A percentile compares a stretch with the other conserved stretches of the same genome.
Conservation (phyloP, 345 rosid species). For the Psidium friedrichsthalianum region DNA sequence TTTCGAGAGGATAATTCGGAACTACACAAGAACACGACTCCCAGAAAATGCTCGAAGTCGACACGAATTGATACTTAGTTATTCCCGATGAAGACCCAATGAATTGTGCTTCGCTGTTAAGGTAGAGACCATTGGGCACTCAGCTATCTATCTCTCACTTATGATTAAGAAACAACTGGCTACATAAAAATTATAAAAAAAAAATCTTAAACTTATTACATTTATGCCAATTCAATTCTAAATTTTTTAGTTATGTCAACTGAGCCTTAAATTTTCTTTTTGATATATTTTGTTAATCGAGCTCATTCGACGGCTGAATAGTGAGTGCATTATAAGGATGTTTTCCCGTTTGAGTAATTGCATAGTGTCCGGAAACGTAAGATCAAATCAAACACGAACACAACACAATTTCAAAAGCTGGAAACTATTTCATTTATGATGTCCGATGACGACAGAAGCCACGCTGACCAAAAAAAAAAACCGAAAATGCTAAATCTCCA, state of each 20-base stretch:
- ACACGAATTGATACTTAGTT: neutral
- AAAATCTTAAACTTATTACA: too few species aligned
- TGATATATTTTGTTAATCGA: too few species aligned
- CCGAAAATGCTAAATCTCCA: rapidly evolving
- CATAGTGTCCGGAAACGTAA: neutral
- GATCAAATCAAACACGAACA: neutral
- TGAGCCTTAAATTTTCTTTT: too few species aligned
- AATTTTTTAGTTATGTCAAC: too few species aligned
- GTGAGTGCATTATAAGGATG: neutral
- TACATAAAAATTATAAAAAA: too few species aligned
- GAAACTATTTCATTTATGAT: neutral
- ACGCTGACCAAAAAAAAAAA: neutral
- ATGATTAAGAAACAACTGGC: too few species aligned
- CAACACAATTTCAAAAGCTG: neutral
- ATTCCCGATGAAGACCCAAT: neutral
- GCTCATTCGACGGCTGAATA: neutral
- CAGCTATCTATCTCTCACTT: rapidly evolving
- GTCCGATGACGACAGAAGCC: neutral
- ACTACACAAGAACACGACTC: neutral
- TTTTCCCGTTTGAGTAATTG: neutral
- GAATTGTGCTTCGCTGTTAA: neutral
- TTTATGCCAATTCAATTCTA: too few species aligned
- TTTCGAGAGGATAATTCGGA: neutral
- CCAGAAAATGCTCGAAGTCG: neutral
- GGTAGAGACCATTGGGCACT: neutral